Conservation (phyloP, 208 protist species). For the Leishmania braziliensis region DNA sequence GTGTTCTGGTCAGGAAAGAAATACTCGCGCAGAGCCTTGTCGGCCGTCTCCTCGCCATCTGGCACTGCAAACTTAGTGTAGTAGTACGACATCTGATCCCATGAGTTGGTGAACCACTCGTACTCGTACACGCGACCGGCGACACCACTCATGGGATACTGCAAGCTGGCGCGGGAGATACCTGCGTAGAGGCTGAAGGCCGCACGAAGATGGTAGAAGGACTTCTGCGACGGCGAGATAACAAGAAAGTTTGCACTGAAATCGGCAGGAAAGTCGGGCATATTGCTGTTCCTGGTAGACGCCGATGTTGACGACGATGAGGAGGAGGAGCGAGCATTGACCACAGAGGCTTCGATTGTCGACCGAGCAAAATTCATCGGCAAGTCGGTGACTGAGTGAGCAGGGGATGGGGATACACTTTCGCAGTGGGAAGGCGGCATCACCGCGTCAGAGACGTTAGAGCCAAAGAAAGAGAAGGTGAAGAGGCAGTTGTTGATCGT, state of each 20-base stretch:
- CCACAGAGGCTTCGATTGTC: not conserved
- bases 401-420: not conserved
- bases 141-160: slow-evolving; percentile 21
- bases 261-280: slow-evolving; percentile 36
- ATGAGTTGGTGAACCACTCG: slow-evolving; percentile 40
- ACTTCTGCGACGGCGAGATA: slow-evolving; percentile 33
- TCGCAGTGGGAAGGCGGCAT: not conserved
- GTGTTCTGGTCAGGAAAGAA: slow-evolving; percentile 41
- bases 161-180: slow-evolving; percentile 15
- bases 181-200: slow-evolving; percentile 15
- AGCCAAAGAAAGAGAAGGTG: slow-evolving; percentile 32
- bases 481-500: slow-evolving; percentile 26
- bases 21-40: slow-evolving; percentile 31
- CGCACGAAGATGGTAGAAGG: slow-evolving; percentile 27
- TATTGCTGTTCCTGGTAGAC: not conserved
- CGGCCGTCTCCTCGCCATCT: slow-evolving; percentile 10
- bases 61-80: slow-evolving; percentile 23
- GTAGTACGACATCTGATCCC: slow-evolving; percentile 32
- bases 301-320: not conserved
- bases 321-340: not conserved
- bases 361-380: not conserved
- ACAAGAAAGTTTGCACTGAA: slow-evolving; percentile 48
- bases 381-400: not conserved
- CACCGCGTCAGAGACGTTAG: slow-evolving; percentile 13
- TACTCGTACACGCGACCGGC: slow-evolving; percentile 37